Evolutionary conservation across 345 rosid genomes (phyloP), one percentile per base, ranked within the genome.

Genomic region (Gossypioides kirkii): DNA sequence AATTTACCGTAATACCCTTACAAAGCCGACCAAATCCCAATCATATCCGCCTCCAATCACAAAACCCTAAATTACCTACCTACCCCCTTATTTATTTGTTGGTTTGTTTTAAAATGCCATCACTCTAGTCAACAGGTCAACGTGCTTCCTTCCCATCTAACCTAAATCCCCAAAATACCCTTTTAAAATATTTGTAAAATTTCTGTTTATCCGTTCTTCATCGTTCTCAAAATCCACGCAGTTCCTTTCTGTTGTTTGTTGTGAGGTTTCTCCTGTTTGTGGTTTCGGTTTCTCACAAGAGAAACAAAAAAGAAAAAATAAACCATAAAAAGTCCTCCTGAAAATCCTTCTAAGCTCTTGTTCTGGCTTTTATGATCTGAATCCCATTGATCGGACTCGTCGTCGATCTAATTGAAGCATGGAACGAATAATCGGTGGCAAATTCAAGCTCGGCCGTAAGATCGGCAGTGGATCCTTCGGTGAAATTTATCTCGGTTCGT

Each of bases 401-500:
- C 69, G 72, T 71, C 69, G 70, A 20, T 65, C 78, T 63, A 69
- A 20, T 80, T 50, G 63, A 75, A 65, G 60, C 73, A 89, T 89
- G 93, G 91, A 87, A 76, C 88, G 98, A 49, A 81, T 88, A 77
- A 86, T 92, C 84, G 97, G 98, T 60, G 92, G 91, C 69, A 91
- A 91, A 82, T 90, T 78, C 80, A 91, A 90, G 87, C 93, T 91
- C 72, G 97, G 92, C 53, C 89, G 97, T 25, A 90, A 89, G 85
- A 91, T 94, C 88, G 98, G 98, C 77, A 84, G 96, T 74, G 98
- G 98, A 80, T 94, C 98, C 47, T 94, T 90, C 80, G 98, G 98
- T 45, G 97, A 94, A 84, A 94, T 94, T 68, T 92, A 70, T 80
- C 91, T 90, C 16, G 98, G 98, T 94, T n/a, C 17, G 83, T 85